Percentiles rank a stretch among this genome's conserved stretches.
phyloP scores from a whole-genome alignment of 768 basidiomycete species.

The Pleurotus giganteus region DNA sequence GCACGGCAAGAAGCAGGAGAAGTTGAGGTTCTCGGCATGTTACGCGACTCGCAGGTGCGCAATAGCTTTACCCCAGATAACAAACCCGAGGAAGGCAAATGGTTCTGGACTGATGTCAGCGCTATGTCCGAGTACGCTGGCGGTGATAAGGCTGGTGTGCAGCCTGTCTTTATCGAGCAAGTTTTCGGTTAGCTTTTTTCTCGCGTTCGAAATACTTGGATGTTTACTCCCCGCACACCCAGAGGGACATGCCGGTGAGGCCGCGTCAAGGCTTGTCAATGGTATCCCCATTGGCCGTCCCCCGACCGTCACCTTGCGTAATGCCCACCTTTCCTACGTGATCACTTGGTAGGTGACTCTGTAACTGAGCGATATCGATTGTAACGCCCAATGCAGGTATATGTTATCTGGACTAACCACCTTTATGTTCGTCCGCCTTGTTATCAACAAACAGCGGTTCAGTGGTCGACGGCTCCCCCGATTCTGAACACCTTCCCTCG shows the following conservation, averaged over 20 bases:
- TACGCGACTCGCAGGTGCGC: constrained; percentile 71
- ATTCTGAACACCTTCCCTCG: constrained; percentile 25
- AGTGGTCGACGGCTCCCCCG: constrained; percentile 59
- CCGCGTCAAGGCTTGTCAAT: constrained; percentile 49
- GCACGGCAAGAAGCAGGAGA: constrained; percentile 44
- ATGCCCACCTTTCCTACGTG: constrained; percentile 93
- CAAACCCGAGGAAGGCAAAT: constrained; percentile 70
- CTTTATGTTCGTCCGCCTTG: constrained; percentile 73
- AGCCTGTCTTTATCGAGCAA: constrained; percentile 88
- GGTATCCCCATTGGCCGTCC: constrained; percentile 86
- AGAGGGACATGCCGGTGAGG: constrained; percentile 89
- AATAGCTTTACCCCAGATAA: constrained; percentile 91
- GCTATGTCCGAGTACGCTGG: constrained; percentile 79
- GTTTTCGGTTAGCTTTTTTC: constrained; percentile 71
- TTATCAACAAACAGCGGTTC: constrained; percentile 52
- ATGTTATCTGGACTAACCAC: constrained; percentile 83
- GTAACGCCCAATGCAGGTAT: too few relatives aligned
- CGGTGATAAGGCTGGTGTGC: constrained; percentile 67
- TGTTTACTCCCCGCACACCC: too few relatives aligned
- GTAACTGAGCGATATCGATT: neutral
- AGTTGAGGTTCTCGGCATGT: constrained; percentile 82
- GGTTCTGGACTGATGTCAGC: constrained; percentile 90
- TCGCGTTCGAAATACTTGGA: too few relatives aligned
- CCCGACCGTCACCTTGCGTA: constrained; percentile 83
- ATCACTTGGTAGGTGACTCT: constrained; percentile 72